Evolutionary conservation across 345 rosid genomes (phyloP), one percentile per base, ranked within the genome.

Genomic region (Linum lewisii): DNA sequence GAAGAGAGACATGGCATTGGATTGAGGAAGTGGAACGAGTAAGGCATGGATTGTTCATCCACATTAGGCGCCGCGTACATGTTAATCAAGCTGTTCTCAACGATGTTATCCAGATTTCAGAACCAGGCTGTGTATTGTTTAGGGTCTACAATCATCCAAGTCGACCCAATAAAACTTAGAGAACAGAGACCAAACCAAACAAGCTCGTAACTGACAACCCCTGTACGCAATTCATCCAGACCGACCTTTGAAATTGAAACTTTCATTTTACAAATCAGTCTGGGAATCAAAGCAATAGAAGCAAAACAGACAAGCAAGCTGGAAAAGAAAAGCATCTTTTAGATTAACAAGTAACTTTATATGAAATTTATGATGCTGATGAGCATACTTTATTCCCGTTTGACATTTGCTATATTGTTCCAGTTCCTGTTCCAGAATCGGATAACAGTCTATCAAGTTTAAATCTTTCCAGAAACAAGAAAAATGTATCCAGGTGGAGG

Each of bases 51-150:
- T 66, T 68, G 64, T 2, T 91, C 94, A 15, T 81, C 80, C 75
- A 54, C 89, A 83, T 73, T 79, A 87, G 0, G 84, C 75, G 63
- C n/a, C n/a, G n/a, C n/a, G n/a, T 90, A 87, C 87, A 90, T 62
- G 65, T 84, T 85, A 42, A 84, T 81, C 63, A 87, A 76, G 58
- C 96, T 85, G 63, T 87, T 90, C 21, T 64, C 69, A 21, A 90
- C 66, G 58, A 78, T 85, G 61, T 79, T 68, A 75, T 85, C 96
- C 95, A 0, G 78, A 78, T 59, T 82, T 85, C n/a, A 82, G 62
- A 26, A 74, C 66, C 19, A 70, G 65, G 73, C 79, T 61, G 45
- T 90, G 97, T 53, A 80, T 67, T 68, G 71, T 77, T 34, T 62
- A 78, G 36, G 89, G 88, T 54, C 58, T 73, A 59, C 65, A 62